A percentile compares a stretch with the other conserved stretches of the same genome.
Evolutionary conservation across 805 yeast genomes (phyloP).

Genomic region (Zygoascus tannicola): DNA sequence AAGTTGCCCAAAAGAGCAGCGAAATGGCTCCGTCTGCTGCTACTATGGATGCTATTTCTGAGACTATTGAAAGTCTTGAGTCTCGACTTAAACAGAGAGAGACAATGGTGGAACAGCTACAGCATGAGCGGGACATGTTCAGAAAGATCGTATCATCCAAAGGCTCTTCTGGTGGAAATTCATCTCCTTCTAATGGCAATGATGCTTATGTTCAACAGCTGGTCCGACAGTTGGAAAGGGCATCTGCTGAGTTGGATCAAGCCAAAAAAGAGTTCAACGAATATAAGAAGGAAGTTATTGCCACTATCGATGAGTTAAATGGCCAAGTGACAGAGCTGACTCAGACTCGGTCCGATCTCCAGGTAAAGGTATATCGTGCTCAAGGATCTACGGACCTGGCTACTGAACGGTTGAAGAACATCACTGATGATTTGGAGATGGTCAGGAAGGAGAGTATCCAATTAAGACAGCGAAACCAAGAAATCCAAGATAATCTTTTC

Average conservation of each 20-base stretch:
- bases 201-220: constrained; percentile 11
- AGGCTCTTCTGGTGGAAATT: constrained; percentile 4
- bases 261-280: constrained; percentile 31
- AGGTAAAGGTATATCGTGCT: constrained; percentile 43
- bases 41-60: constrained; percentile 26
- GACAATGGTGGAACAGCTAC: constrained; percentile 38
- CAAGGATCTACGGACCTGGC: constrained; percentile 45
- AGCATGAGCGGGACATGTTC: constrained; percentile 64
- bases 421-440: constrained; percentile 34
- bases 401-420: constrained; percentile 40
- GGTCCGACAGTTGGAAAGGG: constrained; percentile 15
- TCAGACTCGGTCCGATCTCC: constrained; percentile 38
- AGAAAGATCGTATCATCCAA: constrained; percentile 27
- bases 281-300: constrained; percentile 33
- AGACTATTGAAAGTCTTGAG: constrained; percentile 25
- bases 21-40: constrained; percentile 26
- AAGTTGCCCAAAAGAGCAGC: constrained; percentile 15
- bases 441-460: constrained; percentile 39
- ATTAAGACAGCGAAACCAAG: constrained; percentile 31
- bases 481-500: constrained; percentile 35
- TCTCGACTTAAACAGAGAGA: constrained; percentile 52
- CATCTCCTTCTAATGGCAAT: constrained; percentile 1
- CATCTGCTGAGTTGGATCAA: constrained; percentile 23
- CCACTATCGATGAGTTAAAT: constrained; percentile 42
- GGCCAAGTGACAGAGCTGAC: constrained; percentile 34